phyloP scores from a whole-genome alignment of 139 green algal species.

The Ettlia oleoabundans region DNA sequence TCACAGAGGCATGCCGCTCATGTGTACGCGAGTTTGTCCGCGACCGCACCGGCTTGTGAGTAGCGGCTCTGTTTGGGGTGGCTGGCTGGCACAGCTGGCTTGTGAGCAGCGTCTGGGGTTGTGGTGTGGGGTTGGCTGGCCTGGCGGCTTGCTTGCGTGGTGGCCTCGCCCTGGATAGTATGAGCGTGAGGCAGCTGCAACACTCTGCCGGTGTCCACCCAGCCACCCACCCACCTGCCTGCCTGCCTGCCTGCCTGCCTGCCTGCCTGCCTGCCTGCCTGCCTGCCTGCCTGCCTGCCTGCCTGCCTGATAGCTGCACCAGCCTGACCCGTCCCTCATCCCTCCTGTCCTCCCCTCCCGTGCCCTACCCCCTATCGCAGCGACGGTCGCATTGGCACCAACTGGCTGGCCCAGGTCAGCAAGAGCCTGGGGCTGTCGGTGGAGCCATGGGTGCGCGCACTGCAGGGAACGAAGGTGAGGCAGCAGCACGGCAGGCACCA shows the following conservation, averaged over 20 bases:
- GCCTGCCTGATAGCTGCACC: not conserved
- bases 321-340: too few relatives aligned
- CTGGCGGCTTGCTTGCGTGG: too few relatives aligned
- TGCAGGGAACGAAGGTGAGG: constrained; percentile 33
- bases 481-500: not conserved
- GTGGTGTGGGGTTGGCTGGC: too few relatives aligned
- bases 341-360: too few relatives aligned
- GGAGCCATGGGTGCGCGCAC: constrained; percentile 75
- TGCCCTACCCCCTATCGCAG: not conserved
- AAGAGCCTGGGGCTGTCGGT: constrained; percentile 45
- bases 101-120: too few relatives aligned
- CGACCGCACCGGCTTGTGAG: constrained; percentile 75
- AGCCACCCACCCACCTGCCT: too few relatives aligned
- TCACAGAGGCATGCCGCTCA: constrained; percentile 52
- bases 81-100: not conserved
- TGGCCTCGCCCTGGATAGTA: too few relatives aligned
- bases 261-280: not conserved
- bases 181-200: too few relatives aligned
- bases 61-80: not conserved
- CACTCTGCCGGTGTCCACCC: too few relatives aligned
- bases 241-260: too few relatives aligned
- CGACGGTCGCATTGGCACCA: constrained; percentile 49
- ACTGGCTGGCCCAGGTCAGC: constrained; percentile 39
- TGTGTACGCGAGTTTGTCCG: constrained; percentile 90
- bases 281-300: not conserved